Base-by-base conservation (phyloP, 768 basidiomycete genomes). In the Guyanaporus albipodus region DNA sequence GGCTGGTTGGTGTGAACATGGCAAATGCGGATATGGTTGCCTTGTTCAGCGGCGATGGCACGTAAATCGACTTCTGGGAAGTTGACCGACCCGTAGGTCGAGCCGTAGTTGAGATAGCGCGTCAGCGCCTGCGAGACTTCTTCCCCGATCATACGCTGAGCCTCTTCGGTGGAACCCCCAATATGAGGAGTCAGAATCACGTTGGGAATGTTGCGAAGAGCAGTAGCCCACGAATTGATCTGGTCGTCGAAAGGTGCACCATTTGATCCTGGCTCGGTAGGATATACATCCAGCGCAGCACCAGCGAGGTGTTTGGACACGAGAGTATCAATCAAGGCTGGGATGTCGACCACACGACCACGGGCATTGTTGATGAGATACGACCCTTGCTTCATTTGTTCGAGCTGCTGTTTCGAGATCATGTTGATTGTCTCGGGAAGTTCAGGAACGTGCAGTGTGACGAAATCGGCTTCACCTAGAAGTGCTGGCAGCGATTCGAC, bases 281-380 rank as follows among this genome's bases (percentile, higher is more conserved):
- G 96, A 76, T 82, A 99, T 44, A 99, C 96, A 60, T 99, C 96
- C 53, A 99, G 72, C 10, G 94, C 86, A 63, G 52, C 90, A 85
- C 54, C 96, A 84, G 39, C 93, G 42, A 99, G 76, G 57, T 91
- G 91, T 29, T 84, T 85, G n/a, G 84, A 83, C 65, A 87, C 77
- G 53, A 97, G 73, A 2, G 91, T 82, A 17, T 76, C 73, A 54
- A 94, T 76, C 53, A 99, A 77, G 2, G 91, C 92, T 21, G 91
- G 90, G 56, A 99, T 90, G 66, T 99, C 93, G 53, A 98, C 89
- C 38, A 98, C 94, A 55, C 76, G 83, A 40, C 96, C 96, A 50
- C 96, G 90, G 6, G 96, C 90, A 65, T 99, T 98, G 75, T 99
- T 99, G 69, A 99, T 87, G 54, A 99, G 80, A 71, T 96, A 99